phyloP scores from a whole-genome alignment of 441 rosid species.

The Mallotus japonicus region DNA sequence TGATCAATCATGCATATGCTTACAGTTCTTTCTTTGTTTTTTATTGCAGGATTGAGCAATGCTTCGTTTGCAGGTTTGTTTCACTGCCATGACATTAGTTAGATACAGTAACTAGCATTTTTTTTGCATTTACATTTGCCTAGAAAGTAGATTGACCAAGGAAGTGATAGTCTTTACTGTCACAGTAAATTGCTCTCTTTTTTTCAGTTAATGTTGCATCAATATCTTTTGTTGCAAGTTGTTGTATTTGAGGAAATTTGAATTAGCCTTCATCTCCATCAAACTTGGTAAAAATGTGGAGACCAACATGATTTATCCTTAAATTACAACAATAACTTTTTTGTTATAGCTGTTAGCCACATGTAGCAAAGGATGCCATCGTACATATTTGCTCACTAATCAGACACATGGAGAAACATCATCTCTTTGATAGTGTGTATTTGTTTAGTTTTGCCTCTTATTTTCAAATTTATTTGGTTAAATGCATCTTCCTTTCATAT shows the following conservation, averaged over 20 bases:
- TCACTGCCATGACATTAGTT: constrained; percentile 6
- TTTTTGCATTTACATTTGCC: no score
- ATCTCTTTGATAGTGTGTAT: not conserved
- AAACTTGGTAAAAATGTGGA: not conserved
- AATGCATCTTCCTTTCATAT: not conserved
- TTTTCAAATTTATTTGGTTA: not conserved
- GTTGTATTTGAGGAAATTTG: not conserved
- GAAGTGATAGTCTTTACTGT: no score
- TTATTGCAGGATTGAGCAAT: constrained; percentile 66
- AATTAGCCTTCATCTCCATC: not conserved
- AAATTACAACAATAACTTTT: not conserved
- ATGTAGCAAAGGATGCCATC: not conserved
- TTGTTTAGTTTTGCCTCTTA: not conserved
- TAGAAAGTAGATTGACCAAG: no score
- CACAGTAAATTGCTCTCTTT: no score
- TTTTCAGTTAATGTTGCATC: constrained; percentile 3
- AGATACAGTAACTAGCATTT: not conserved
- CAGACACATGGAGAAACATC: constrained; percentile 1
- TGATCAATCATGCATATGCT: not conserved
- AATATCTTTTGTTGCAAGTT: not conserved
- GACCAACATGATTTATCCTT: not conserved
- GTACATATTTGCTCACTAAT: constrained; percentile 1
- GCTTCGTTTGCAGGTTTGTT: constrained; percentile 69
- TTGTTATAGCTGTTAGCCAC: not conserved
- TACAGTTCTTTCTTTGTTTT: constrained; percentile 13